Conservation (phyloP, 345 rosid genomes). For the thale cress (Arabidopsis thaliana) region DNA sequence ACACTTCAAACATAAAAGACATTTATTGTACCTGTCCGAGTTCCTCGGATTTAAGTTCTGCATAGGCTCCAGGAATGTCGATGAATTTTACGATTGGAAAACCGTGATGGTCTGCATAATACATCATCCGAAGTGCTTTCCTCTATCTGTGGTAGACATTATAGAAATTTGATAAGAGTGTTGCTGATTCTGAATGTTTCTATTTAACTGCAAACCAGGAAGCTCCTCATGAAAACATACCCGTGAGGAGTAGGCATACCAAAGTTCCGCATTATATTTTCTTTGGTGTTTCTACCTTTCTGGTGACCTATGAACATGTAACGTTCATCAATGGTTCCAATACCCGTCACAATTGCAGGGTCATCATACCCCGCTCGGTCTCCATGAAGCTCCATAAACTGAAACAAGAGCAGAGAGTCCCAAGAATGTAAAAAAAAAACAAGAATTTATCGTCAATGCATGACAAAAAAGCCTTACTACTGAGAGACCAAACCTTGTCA, state of each 20-base stretch:
- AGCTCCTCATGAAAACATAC: constrained; percentile 51
- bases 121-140: constrained; percentile 87
- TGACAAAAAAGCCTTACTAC: constrained; percentile 13
- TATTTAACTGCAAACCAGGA: background rate
- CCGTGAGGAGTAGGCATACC: constrained; percentile 99
- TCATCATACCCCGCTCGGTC: constrained; percentile 98
- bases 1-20: constrained; percentile 15
- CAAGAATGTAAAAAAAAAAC: background rate
- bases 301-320: constrained; percentile 99
- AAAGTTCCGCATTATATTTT: constrained; percentile 89
- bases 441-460: background rate
- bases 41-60: constrained; percentile 80
- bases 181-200: constrained; percentile 24
- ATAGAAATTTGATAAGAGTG: constrained; percentile 25
- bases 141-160: constrained; percentile 62
- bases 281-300: constrained; percentile 99
- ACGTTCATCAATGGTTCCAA: constrained; percentile 87
- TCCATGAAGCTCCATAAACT: constrained; percentile 99
- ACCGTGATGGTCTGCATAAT: constrained; percentile 84
- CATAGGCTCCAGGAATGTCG: constrained; percentile 87
- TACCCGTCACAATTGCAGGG: constrained; percentile 95
- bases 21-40: constrained; percentile 64
- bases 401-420: constrained; percentile 36
- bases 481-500: constrained; percentile 68
- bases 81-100: constrained; percentile 80